A percentile compares a stretch with the other conserved stretches of the same genome.
These are phyloP conservation scores for Diplodia corticola DNA, from an alignment of 2,329 filamentous ascomycete species.

Conservation along the genomic window DNA sequence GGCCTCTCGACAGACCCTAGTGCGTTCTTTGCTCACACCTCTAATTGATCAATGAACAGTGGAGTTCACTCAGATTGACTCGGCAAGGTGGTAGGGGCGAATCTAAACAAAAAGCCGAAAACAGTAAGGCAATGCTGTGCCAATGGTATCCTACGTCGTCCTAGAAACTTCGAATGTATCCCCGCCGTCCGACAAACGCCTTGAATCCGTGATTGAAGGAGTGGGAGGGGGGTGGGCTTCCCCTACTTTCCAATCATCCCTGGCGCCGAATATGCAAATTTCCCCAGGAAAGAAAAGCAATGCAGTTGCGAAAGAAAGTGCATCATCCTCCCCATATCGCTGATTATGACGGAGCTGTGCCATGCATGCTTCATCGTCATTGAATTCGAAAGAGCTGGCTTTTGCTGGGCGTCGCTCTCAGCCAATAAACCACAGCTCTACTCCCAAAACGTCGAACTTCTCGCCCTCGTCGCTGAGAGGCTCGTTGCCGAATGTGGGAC, in stretches of 20 bases:
- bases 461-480: slow-evolving; percentile 87
- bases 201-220: slow-evolving; percentile 6
- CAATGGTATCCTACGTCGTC: slow-evolving; percentile 14
- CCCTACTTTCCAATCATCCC: slow-evolving; percentile 2
- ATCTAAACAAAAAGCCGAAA: slow-evolving; percentile 3
- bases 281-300: neutral
- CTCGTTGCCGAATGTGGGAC: slow-evolving; percentile 93
- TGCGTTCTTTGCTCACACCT: neutral
- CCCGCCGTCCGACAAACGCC: neutral
- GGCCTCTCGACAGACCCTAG: neutral
- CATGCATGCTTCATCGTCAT: neutral
- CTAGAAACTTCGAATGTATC: slow-evolving; percentile 1
- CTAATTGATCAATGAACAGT: neutral
- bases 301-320: neutral
- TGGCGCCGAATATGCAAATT: slow-evolving; percentile 11
- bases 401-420: neutral
- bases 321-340: slow-evolving; percentile 1
- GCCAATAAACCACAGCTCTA: slow-evolving; percentile 93
- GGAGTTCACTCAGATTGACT: neutral
- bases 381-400: neutral
- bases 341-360: neutral
- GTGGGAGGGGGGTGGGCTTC: neutral
- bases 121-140: neutral
- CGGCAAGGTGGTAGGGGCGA: neutral
- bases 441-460: slow-evolving; percentile 87